Evolutionary conservation across 176 grass and related monocot species (phyloP), one percentile per base, ranked within the genome.

Genomic region (Tuctoria greenei): DNA sequence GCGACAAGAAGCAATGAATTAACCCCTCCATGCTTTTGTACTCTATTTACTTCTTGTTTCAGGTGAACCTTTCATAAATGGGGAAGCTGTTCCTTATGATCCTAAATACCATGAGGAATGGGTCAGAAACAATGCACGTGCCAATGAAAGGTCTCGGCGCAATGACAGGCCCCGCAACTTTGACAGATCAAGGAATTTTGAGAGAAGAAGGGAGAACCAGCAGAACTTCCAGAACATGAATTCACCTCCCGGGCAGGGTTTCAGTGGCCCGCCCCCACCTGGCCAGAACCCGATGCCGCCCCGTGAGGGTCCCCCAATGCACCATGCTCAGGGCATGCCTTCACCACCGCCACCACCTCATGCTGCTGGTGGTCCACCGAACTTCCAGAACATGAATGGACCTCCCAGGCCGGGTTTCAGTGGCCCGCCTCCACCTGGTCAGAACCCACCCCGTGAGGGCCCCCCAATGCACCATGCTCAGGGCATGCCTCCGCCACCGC

Each of bases 1-100:
- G 18, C 73, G 16, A 41, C 20, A 50, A 4, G 9, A 70, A 63
- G 34, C 20, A 16, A 20, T 6, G 5, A 50, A 62, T 8, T 60
- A 2, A 82, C 43, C 23, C 79, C 56, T 45, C 46, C 2, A 64
- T 60, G 51, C 36, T 45, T 31, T 75, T 65, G 38, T 46, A 15
- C 20, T 4, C 67, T 75, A 17, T 45, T 44, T 73, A 15, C 11
- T 52, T 25, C 81, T 26, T 80, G 47, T 76, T 79, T 38, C 72
- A 99, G 91, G 95, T 34, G 95, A 99, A 27, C 91, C 91, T 16
- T 99, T 99, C 74, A 90, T 95, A 46, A 73, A 99, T 77, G 91
- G 89, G 64, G 60, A 99, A 81, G 85, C 89, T 46, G 89, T 99
- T 64, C 89, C 91, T 77, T 94, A 91, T 62, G 85, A 94, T 38